Evolutionary conservation across 2,329 filamentous ascomycete genomes (phyloP).

Genomic region (Bipolaris gigantea): DNA sequence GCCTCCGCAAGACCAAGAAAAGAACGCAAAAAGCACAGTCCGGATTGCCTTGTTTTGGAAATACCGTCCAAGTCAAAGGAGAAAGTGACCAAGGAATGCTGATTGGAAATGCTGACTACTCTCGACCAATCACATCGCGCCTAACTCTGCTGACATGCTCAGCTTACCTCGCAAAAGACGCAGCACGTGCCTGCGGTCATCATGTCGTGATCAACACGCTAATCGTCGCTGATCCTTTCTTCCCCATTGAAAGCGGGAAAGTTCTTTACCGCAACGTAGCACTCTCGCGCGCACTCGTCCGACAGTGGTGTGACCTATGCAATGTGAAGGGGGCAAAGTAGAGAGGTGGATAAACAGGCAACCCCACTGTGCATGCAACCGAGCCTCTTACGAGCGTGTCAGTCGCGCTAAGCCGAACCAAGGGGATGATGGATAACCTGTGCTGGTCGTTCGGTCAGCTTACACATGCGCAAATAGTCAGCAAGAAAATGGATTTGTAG

Average conservation of each 20-base stretch:
- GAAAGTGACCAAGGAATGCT: too few relatives aligned
- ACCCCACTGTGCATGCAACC: too few relatives aligned
- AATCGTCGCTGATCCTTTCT: neutral
- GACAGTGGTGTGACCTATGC: slow-evolving; percentile 29
- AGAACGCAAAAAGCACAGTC: neutral
- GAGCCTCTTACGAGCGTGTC: too few relatives aligned
- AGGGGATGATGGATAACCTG: neutral
- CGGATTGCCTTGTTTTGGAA: neutral
- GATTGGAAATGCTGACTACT: neutral
- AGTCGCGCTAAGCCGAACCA: neutral
- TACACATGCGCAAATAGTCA: neutral
- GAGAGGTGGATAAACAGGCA: neutral
- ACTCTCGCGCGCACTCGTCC: slow-evolving; percentile 14
- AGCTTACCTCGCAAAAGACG: neutral
- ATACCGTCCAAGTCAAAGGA: neutral
- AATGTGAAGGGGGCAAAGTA: neutral
- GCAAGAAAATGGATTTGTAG: neutral
- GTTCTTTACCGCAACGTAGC: slow-evolving; percentile 6
- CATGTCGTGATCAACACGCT: neutral
- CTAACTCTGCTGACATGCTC: neutral
- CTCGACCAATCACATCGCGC: neutral
- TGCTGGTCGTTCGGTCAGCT: neutral
- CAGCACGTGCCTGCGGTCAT: neutral
- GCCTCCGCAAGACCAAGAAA: neutral
- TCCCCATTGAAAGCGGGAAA: neutral